These are phyloP conservation scores for Barbatosphaeria neglecta DNA, from an alignment of 495 filamentous ascomycete genomes.

Conservation along the genomic window DNA sequence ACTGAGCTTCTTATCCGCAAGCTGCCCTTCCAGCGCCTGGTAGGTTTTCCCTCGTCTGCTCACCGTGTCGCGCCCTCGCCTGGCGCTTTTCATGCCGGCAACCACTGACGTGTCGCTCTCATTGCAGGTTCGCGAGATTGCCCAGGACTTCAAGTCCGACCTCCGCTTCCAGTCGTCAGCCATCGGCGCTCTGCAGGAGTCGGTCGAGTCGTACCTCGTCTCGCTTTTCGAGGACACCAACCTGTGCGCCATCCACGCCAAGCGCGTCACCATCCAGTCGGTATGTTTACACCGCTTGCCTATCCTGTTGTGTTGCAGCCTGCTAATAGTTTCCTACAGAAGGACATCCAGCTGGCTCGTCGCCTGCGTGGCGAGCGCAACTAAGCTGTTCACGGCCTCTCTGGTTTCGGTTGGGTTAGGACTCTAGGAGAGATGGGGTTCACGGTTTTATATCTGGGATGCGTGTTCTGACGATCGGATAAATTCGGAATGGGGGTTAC, in stretches of 20 bases:
- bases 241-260: slow-evolving; percentile 99
- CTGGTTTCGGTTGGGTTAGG: slow-evolving; percentile 7
- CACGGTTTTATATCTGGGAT: slow-evolving; percentile 6
- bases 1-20: slow-evolving; percentile 99
- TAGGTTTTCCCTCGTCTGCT: slow-evolving; percentile 21
- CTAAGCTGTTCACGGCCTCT: slow-evolving; percentile 21
- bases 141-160: slow-evolving; percentile 99
- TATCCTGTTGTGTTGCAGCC: neutral
- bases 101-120: slow-evolving; percentile 19
- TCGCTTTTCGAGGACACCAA: slow-evolving; percentile 99
- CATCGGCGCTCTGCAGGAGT: slow-evolving; percentile 99
- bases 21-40: slow-evolving; percentile 99
- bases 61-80: too few relatives aligned
- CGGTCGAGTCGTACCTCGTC: slow-evolving; percentile 99
- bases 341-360: slow-evolving; percentile 95
- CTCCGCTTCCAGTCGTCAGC: slow-evolving; percentile 99
- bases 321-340: slow-evolving; percentile 39
- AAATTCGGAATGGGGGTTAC: slow-evolving; percentile 13
- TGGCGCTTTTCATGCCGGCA: too few relatives aligned
- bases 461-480: slow-evolving; percentile 14
- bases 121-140: slow-evolving; percentile 87
- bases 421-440: slow-evolving; percentile 21
- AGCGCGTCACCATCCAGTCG: slow-evolving; percentile 92
- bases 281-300: slow-evolving; percentile 14
- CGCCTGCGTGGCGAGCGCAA: slow-evolving; percentile 92